Conservation (phyloP, 2,329 filamentous ascomycete species). For the Fusarium sp. region DNA sequence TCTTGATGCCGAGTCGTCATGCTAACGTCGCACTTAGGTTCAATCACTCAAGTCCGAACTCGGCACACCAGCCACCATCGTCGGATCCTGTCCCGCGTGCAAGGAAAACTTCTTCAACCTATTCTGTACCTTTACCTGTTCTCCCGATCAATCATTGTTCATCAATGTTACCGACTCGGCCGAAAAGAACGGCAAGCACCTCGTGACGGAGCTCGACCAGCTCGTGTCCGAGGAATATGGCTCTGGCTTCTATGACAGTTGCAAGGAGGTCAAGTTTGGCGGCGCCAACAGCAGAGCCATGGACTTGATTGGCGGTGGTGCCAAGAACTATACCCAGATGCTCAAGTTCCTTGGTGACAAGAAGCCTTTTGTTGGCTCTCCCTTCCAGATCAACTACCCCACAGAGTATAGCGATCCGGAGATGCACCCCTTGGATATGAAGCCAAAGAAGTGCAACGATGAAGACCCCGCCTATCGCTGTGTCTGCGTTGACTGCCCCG, state of each 20-base stretch:
- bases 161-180: constrained; percentile 87
- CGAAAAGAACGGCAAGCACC: constrained; percentile 64
- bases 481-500: constrained; percentile 92
- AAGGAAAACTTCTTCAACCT: constrained; percentile 98
- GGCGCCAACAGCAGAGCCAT: constrained; percentile 94
- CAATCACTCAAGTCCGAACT: constrained; percentile 85
- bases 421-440: constrained; percentile 79
- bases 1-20: neutral
- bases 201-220: constrained; percentile 93
- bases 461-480: constrained; percentile 87
- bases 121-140: constrained; percentile 98
- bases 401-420: constrained; percentile 67
- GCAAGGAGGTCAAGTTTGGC: constrained; percentile 98
- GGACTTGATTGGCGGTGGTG: constrained; percentile 94
- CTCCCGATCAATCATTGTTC: constrained; percentile 94
- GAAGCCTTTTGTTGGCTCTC: constrained; percentile 84
- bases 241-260: constrained; percentile 92
- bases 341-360: constrained; percentile 94
- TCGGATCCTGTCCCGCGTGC: constrained; percentile 94
- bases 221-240: constrained; percentile 87
- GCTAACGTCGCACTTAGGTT: constrained; percentile 62
- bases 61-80: constrained; percentile 86
- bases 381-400: constrained; percentile 98
- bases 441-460: constrained; percentile 88
- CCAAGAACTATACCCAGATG: constrained; percentile 87